Evolutionary conservation across 106 monocot species (phyloP).

Genomic region (Allium fistulosum): DNA sequence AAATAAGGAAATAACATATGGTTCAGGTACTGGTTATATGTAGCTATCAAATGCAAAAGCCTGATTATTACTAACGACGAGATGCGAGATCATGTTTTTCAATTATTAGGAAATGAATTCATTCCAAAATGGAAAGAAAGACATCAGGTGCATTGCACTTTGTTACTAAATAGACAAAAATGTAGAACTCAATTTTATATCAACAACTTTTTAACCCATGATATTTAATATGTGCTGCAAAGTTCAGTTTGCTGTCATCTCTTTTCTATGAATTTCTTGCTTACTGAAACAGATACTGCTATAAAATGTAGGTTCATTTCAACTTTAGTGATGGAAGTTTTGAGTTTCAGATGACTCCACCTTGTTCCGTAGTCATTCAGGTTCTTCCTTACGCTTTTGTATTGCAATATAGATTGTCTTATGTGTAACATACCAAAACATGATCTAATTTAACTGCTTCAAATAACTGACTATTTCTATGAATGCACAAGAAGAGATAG

Average conservation of each 20-base stretch:
- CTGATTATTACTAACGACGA: slow-evolving; percentile 86
- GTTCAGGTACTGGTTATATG: slow-evolving; percentile 97
- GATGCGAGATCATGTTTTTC: slow-evolving; percentile 85
- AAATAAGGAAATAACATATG: slow-evolving; percentile 35
- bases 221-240: background rate
- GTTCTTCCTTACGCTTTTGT: slow-evolving; percentile 6
- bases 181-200: background rate
- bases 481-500: too few species aligned
- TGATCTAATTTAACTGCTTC: too few species aligned
- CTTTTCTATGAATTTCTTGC: too few species aligned
- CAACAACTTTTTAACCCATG: background rate
- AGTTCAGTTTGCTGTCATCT: too few species aligned
- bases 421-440: too few species aligned
- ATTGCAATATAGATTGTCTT: too few species aligned
- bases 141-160: slow-evolving; percentile 54
- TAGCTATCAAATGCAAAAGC: slow-evolving; percentile 79
- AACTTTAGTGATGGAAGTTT: slow-evolving; percentile 44
- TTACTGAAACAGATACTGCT: too few species aligned
- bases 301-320: slow-evolving; percentile 48
- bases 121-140: slow-evolving; percentile 93
- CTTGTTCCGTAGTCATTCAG: slow-evolving; percentile 71
- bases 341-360: slow-evolving; percentile 64
- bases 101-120: slow-evolving; percentile 71
- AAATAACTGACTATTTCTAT: too few species aligned
- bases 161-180: background rate